Evolutionary conservation across 805 yeast species (phyloP).

Genomic region (Candida vartiovaarae): DNA sequence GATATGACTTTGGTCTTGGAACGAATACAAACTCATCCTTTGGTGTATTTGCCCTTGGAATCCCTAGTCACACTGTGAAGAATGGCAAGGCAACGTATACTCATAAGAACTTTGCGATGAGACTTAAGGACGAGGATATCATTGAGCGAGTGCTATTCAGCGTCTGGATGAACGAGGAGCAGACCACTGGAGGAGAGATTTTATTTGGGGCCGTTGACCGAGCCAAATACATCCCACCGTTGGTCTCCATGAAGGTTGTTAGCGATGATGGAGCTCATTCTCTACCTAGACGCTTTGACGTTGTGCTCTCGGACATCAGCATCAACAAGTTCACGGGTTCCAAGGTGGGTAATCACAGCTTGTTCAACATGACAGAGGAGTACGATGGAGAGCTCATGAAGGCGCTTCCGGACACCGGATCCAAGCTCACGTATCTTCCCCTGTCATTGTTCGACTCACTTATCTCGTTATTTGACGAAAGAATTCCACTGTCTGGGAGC

Average conservation of each 20-base stretch:
- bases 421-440: slow-evolving; percentile 16
- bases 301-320: slow-evolving; percentile 9
- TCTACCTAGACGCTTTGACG: slow-evolving; percentile 11
- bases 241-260: slow-evolving; percentile 28
- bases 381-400: slow-evolving; percentile 5
- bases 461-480: background rate
- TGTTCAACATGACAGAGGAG: slow-evolving; percentile 4
- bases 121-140: slow-evolving; percentile 2
- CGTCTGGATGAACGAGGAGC: slow-evolving; percentile 11
- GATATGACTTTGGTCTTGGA: slow-evolving; percentile 29
- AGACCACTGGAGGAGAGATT: slow-evolving; percentile 15
- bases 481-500: background rate
- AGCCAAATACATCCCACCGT: slow-evolving; percentile 29
- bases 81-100: slow-evolving; percentile 2
- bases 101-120: slow-evolving; percentile 8
- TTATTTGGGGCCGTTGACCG: slow-evolving; percentile 36
- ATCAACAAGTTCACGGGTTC: background rate
- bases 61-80: slow-evolving; percentile 8
- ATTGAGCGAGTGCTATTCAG: slow-evolving; percentile 15
- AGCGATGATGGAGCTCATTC: background rate
- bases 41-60: slow-evolving; percentile 30
- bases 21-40: slow-evolving; percentile 33
- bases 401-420: slow-evolving; percentile 19
- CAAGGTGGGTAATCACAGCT: background rate
- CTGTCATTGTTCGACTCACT: slow-evolving; percentile 5